A percentile compares a stretch with the other conserved stretches of the same genome.
These are phyloP conservation scores for Cenchrus americanus DNA, from an alignment of 176 grass and related monocot genomes.

Conservation along the genomic window DNA sequence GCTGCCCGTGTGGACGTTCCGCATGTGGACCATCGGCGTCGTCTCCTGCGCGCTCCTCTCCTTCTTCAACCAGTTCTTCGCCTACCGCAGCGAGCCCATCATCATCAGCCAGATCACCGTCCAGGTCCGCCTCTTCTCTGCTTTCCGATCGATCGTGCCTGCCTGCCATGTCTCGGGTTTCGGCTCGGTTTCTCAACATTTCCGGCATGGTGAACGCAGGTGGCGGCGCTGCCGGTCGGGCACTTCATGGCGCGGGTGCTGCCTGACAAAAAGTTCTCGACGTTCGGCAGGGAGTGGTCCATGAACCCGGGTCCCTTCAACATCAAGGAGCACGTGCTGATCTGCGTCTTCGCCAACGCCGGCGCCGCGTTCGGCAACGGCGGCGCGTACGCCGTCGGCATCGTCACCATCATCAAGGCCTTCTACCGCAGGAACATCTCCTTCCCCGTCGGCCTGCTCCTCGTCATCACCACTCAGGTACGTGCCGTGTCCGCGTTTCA, in stretches of 20 bases:
- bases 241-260: slow-evolving; percentile 61
- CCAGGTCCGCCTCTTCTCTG: slow-evolving; percentile 34
- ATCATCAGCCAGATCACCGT: slow-evolving; percentile 73
- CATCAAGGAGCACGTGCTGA: slow-evolving; percentile 80
- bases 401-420: slow-evolving; percentile 69
- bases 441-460: slow-evolving; percentile 56
- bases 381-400: slow-evolving; percentile 60
- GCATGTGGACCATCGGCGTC: slow-evolving; percentile 74
- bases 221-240: slow-evolving; percentile 65
- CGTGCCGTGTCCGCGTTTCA: no score
- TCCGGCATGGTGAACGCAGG: background rate
- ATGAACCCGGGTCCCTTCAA: slow-evolving; percentile 81
- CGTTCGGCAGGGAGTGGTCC: slow-evolving; percentile 44
- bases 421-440: slow-evolving; percentile 68
- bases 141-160: background rate
- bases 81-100: slow-evolving; percentile 68
- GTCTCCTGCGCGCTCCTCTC: slow-evolving; percentile 64
- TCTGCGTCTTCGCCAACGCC: slow-evolving; percentile 74
- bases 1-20: slow-evolving; percentile 78
- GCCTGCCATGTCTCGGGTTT: background rate
- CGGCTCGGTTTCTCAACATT: background rate
- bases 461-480: slow-evolving; percentile 73
- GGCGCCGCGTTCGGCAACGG: slow-evolving; percentile 71
- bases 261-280: slow-evolving; percentile 37
- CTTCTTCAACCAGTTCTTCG: slow-evolving; percentile 86